Evolutionary conservation across 2,329 filamentous ascomycete species (phyloP).

Genomic region (Aureobasidium sp.): DNA sequence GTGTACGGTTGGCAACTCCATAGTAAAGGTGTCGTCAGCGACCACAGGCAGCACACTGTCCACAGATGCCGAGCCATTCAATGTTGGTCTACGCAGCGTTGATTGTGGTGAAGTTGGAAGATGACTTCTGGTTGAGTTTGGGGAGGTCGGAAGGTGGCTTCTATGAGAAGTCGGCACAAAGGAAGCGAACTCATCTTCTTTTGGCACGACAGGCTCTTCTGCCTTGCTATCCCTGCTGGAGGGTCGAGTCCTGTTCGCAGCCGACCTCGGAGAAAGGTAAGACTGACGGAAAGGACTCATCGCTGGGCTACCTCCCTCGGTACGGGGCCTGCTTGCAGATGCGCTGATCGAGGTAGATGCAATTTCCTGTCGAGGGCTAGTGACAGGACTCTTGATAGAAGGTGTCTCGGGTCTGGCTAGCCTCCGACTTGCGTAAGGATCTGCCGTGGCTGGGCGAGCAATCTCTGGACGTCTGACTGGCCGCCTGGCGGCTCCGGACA

Average conservation of each 20-base stretch:
- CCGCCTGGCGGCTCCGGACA: conserved; percentile 52
- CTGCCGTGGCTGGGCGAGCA: conserved; percentile 44
- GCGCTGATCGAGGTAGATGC: conserved; percentile 16
- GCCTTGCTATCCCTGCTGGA: conserved; percentile 25
- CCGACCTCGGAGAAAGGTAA: conserved; percentile 7
- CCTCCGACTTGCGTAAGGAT: conserved; percentile 40
- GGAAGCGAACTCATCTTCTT: conserved; percentile 40
- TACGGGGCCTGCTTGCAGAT: conserved; percentile 11
- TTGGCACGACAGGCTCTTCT: conserved; percentile 12
- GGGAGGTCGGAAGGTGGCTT: conserved; percentile 20
- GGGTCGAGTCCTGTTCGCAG: conserved; percentile 19
- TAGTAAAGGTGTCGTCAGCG: conserved; percentile 42
- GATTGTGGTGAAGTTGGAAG: conserved; percentile 17
- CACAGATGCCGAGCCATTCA: conserved; percentile 31
- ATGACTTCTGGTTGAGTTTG: conserved; percentile 20
- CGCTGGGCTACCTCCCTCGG: conserved; percentile 11
- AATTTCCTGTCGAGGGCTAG: conserved; percentile 32
- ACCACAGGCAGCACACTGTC: conserved; percentile 30
- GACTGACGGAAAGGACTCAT: conserved; percentile 12
- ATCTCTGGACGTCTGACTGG: conserved; percentile 35
- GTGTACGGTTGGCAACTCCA: conserved; percentile 38
- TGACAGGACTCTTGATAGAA: conserved; percentile 36
- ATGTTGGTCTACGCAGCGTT: conserved; percentile 24
- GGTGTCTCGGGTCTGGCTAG: conserved; percentile 35
- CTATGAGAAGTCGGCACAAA: conserved; percentile 32